These are phyloP conservation scores for Phaseolus coccineus DNA, from an alignment of 331 rosid species.

Conservation along the genomic window DNA sequence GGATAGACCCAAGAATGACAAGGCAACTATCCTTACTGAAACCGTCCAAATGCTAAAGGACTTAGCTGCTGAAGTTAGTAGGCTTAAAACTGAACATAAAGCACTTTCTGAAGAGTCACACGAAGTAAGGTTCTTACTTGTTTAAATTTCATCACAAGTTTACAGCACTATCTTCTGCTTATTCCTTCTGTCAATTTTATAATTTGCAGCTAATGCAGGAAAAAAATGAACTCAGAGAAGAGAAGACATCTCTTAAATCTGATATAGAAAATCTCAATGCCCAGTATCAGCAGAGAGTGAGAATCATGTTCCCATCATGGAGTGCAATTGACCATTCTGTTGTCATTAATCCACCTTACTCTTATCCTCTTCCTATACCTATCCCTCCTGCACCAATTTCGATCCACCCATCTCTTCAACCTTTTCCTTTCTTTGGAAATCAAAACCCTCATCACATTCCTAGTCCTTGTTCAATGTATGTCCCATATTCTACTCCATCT, in stretches of 20 bases:
- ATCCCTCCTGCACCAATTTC: conserved; percentile 69
- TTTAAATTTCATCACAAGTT: conserved; percentile 21
- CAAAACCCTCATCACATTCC: conserved; percentile 70
- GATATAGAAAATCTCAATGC: conserved; percentile 76
- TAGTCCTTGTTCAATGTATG: conserved; percentile 68
- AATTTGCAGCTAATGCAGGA: conserved; percentile 74
- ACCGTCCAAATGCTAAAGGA: conserved; percentile 84
- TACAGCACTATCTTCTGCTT: conserved; percentile 33
- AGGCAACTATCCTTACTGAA: conserved; percentile 84
- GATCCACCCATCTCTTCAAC: conserved; percentile 75
- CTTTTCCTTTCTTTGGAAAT: conserved; percentile 74
- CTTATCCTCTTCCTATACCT: conserved; percentile 76
- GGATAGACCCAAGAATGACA: conserved; percentile 94
- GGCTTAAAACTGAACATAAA: conserved; percentile 70
- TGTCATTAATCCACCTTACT: conserved; percentile 72
- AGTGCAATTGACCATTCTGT: conserved; percentile 75
- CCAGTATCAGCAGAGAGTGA: conserved; percentile 81
- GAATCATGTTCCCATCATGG: conserved; percentile 91
- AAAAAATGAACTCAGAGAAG: conserved; percentile 94
- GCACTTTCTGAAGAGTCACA: conserved; percentile 80
- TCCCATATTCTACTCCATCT: conserved; percentile 67
- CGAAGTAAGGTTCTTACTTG: conserved; percentile 62
- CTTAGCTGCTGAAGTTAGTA: conserved; percentile 69
- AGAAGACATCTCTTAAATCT: conserved; percentile 74
- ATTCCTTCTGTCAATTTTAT: conserved; percentile 38